Evolutionary conservation across 257 asterid genomes (phyloP).

Genomic region (Hygrophila difformis): DNA sequence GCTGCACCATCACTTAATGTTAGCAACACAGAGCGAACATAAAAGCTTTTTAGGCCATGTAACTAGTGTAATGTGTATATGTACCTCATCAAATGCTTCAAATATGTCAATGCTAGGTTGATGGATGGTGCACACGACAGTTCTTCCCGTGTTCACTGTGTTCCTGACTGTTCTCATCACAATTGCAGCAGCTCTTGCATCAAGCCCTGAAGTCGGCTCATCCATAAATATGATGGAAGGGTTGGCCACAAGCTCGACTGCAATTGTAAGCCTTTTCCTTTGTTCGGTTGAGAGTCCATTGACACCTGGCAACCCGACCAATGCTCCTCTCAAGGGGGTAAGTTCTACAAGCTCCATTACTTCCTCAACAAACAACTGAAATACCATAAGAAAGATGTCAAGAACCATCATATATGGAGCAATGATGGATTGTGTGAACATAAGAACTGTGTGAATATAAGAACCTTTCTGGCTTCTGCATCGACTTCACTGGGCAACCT

Average conservation of each 20-base stretch:
- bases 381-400: slow-evolving; percentile 5
- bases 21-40: too few species aligned
- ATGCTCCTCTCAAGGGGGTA: slow-evolving; percentile 36
- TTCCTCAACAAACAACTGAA: slow-evolving; percentile 71
- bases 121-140: slow-evolving; percentile 80
- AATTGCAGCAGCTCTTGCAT: slow-evolving; percentile 84
- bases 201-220: slow-evolving; percentile 80
- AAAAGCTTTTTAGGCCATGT: too few species aligned
- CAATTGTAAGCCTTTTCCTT: slow-evolving; percentile 69
- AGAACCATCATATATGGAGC: not conserved
- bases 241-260: slow-evolving; percentile 77
- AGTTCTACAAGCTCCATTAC: slow-evolving; percentile 81
- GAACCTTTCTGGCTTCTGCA: slow-evolving; percentile 23
- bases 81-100: slow-evolving; percentile 84
- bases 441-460: too few species aligned
- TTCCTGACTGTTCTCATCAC: slow-evolving; percentile 81
- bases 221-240: slow-evolving; percentile 84
- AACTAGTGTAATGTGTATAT: too few species aligned
- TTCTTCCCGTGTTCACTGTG: slow-evolving; percentile 76
- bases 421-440: too few species aligned
- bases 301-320: slow-evolving; percentile 71
- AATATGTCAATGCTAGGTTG: slow-evolving; percentile 82
- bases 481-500: slow-evolving; percentile 51
- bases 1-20: too few species aligned
- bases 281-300: slow-evolving; percentile 78